These are phyloP conservation scores for Salvia miltiorrhiza DNA, from an alignment of 257 asterid genomes.

Conservation along the genomic window DNA sequence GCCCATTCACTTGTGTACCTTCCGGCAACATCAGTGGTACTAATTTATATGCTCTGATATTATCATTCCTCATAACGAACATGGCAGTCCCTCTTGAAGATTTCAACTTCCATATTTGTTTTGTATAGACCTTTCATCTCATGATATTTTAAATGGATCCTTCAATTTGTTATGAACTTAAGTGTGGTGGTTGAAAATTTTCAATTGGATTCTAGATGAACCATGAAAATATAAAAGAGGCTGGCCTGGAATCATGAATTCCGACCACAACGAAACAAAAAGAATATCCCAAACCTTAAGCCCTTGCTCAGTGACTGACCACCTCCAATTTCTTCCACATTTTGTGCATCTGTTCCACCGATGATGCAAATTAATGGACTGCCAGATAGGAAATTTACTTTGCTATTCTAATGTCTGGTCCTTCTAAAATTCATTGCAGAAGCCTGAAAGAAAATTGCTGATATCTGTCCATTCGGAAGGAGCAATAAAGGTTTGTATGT, in stretches of 20 bases:
- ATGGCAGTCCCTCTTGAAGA: neutral
- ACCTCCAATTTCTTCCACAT: constrained; percentile 9
- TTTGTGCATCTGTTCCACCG: constrained; percentile 14
- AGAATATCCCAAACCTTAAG: neutral
- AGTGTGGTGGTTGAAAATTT: neutral
- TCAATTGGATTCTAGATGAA: neutral
- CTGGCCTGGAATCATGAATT: neutral
- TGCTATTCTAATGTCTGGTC: constrained; percentile 20
- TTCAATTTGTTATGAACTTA: neutral
- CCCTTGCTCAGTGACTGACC: neutral
- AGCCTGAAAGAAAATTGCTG: constrained; percentile 75
- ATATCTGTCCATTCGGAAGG: constrained; percentile 96
- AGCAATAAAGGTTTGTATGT: constrained; percentile 67
- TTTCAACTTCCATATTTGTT: neutral
- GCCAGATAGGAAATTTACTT: constrained; percentile 3
- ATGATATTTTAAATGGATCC: constrained; percentile 1
- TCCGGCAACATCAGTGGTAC: constrained; percentile 85
- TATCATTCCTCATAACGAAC: neutral
- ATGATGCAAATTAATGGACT: neutral
- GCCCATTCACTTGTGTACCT: constrained; percentile 60
- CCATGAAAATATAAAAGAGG: neutral
- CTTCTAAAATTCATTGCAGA: constrained; percentile 46
- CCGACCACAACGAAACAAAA: neutral
- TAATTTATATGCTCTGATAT: constrained; percentile 10
- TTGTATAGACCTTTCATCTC: neutral